Conservation (phyloP, 169 alveolate species). For the Plasmodium gonderi region DNA sequence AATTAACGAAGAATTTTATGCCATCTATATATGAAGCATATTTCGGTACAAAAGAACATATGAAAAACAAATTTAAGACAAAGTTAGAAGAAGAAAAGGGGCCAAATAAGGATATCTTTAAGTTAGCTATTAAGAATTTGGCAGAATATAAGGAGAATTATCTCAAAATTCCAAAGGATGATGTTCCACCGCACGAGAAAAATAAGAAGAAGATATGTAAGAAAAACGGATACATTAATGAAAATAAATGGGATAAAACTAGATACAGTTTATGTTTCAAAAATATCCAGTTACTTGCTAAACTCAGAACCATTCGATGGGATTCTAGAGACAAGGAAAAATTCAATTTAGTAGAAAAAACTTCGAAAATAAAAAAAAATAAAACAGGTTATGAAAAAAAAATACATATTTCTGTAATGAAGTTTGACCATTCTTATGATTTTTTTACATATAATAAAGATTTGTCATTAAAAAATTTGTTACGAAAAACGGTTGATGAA, state of each 20-base stretch:
- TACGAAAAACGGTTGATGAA: slow-evolving; percentile 19
- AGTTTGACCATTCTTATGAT: slow-evolving; percentile 25
- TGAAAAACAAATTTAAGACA: slow-evolving; percentile 8
- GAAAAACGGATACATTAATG: not conserved
- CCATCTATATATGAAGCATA: slow-evolving; percentile 54
- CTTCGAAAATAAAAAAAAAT: not conserved
- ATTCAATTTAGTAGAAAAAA: slow-evolving; percentile 6
- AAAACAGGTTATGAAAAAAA: not conserved
- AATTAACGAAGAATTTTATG: slow-evolving; percentile 40
- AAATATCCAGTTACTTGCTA: slow-evolving; percentile 2
- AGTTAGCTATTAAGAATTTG: slow-evolving; percentile 38
- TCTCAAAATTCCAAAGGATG: not conserved
- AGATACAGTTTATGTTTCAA: slow-evolving; percentile 24
- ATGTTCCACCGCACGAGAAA: not conserved
- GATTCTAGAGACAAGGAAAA: not conserved
- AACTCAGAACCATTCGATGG: not conserved
- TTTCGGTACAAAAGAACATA: not conserved
- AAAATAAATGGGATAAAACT: too few species aligned
- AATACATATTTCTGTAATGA: not conserved
- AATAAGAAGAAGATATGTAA: not conserved
- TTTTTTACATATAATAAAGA: slow-evolving; percentile 41
- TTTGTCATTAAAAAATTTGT: slow-evolving; percentile 10
- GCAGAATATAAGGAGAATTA: slow-evolving; percentile 25
- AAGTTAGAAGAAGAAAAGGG: slow-evolving; percentile 44
- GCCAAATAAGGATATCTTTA: slow-evolving; percentile 6